Evolutionary conservation across 352 stramenopile species (phyloP), one percentile per base, ranked within the genome.

Genomic region (Phytopythium helicoides): DNA sequence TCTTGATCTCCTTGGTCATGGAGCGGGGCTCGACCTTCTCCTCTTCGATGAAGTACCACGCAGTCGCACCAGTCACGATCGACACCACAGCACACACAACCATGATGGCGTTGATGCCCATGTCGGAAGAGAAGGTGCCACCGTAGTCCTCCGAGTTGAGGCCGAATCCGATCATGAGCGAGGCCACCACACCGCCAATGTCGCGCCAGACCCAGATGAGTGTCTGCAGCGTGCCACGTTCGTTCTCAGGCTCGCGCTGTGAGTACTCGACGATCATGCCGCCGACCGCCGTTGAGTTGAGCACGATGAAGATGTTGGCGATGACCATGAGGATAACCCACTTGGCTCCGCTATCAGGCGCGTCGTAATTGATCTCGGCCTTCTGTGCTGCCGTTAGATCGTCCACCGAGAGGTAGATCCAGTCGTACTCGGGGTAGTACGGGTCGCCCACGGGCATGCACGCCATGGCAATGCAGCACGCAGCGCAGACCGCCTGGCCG

Each of bases 381-480:
- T 19, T 28, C 26, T 10, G 45, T 57, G 65, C 76, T 11, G 76
- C 75, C 9, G 59, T 87, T 68, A 15, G n/a, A n/a, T n/a, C n/a
- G n/a, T n/a, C n/a, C n/a, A n/a, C n/a, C n/a, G n/a, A n/a, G n/a
- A n/a, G n/a, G n/a, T n/a, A 76, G 55, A 46, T 9, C 40, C 40
- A 31, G 21, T 6, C 10, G 40, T 31, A 47, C 40, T 31, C 39
- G 3, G 21, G 21, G 52, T 81, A 91, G 54, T 70, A 91, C 37
- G 80, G 83, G 26, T 62, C 45, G 9, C 56, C 73, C 42, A 81
- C 60, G 0, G 67, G 21, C 9, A 72, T 60, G 9, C 67, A 68
- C 12, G 79, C 64, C 12, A 93, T 56, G 22, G 73, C 38, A 6
- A 89, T 46, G 25, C 88, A 52, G 68, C 82, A 85, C 6, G 51